A percentile compares a stretch with the other conserved stretches of the same genome.
Conservation (phyloP, 805 yeast species). For the Soucietia sequanensis region DNA sequence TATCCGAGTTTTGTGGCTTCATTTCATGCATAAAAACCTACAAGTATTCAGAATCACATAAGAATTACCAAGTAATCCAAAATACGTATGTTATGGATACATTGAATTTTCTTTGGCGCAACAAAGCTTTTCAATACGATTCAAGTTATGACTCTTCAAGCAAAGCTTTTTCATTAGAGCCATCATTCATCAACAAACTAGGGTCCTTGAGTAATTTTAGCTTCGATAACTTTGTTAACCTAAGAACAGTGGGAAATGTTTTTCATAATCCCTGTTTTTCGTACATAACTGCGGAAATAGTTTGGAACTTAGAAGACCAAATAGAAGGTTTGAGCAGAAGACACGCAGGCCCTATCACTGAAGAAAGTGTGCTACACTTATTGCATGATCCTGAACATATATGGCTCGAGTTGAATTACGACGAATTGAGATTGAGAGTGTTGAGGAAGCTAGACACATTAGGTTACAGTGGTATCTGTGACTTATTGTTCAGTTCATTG, state of each 20-base stretch:
- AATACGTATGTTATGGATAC: constrained; percentile 55
- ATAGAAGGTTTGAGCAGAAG: constrained; percentile 28
- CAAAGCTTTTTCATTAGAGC: constrained; percentile 39
- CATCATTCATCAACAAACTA: constrained; percentile 28
- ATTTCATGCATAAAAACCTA: constrained; percentile 41
- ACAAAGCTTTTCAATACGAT: constrained; percentile 45
- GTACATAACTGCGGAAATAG: constrained; percentile 39
- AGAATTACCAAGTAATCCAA: constrained; percentile 30
- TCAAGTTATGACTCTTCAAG: constrained; percentile 22
- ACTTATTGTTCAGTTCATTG: constrained; percentile 52
- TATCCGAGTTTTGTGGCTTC: constrained; percentile 48
- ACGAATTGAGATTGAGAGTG: constrained; percentile 45
- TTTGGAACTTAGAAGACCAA: constrained; percentile 48
- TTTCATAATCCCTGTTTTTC: constrained; percentile 55
- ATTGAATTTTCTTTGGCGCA: constrained; percentile 57
- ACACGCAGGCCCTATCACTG: constrained; percentile 55
- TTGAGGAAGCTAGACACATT: constrained; percentile 38
- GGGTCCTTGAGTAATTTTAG: constrained; percentile 29
- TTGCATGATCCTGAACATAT: constrained; percentile 19
- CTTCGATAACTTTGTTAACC: constrained; percentile 26
- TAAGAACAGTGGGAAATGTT: constrained; percentile 37
- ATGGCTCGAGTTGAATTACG: constrained; percentile 43
- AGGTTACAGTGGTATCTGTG: constrained; percentile 51
- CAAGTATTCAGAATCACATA: constrained; percentile 17
- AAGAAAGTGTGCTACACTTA: constrained; percentile 35